Conservation (phyloP, 495 filamentous ascomycete genomes). For the Lindgomyces ingoldianus region DNA sequence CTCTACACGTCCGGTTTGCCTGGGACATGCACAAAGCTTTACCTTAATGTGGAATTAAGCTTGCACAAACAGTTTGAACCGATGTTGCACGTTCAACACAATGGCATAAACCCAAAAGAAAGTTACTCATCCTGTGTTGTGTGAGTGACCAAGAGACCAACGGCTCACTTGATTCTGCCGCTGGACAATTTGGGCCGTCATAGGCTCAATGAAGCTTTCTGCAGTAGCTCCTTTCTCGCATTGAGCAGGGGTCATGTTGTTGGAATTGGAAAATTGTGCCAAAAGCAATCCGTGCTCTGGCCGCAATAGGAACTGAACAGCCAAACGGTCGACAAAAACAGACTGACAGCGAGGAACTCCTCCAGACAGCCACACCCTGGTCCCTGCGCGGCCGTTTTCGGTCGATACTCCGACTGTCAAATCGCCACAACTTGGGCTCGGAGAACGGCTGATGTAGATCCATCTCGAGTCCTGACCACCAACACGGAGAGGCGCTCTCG, state of each 20-base stretch:
- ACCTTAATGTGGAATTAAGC: not conserved
- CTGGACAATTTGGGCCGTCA: no score
- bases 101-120: not conserved
- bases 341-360: slow-evolving; percentile 15
- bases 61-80: not conserved
- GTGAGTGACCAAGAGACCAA: no score
- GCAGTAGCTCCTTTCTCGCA: no score
- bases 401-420: slow-evolving; percentile 20
- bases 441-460: slow-evolving; percentile 36
- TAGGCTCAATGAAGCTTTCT: no score
- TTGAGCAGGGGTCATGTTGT: no score
- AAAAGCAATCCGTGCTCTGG: slow-evolving; percentile 12
- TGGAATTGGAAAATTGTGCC: slow-evolving; percentile 2
- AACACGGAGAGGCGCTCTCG: slow-evolving; percentile 13
- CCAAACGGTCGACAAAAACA: slow-evolving; percentile 15
- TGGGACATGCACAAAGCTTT: not conserved
- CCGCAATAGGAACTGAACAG: slow-evolving; percentile 17
- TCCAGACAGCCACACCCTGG: not conserved
- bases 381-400: slow-evolving; percentile 31
- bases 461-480: slow-evolving; percentile 22
- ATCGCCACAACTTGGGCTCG: slow-evolving; percentile 19
- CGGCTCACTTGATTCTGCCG: no score
- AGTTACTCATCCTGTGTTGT: not conserved
- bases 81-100: not conserved
- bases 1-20: not conserved